Evolutionary conservation across 225 moss, liverwort and hornwort species (phyloP).

Genomic region (Bryum argenteum): DNA sequence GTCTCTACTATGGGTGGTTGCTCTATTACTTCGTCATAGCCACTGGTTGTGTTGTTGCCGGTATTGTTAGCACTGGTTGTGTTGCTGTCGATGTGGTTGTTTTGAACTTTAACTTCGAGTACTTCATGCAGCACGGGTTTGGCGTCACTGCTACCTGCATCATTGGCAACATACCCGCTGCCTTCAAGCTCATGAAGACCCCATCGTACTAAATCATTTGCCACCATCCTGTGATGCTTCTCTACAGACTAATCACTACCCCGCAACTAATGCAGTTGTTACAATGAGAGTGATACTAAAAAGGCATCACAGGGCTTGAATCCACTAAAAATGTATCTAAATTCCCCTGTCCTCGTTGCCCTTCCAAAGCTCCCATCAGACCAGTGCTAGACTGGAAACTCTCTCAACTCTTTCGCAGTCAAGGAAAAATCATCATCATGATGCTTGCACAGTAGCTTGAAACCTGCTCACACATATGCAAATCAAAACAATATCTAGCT

Average conservation of each 20-base stretch:
- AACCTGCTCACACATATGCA: conserved; percentile 47
- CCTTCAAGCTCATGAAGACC: conserved; percentile 67
- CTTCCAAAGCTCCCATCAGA: conserved; percentile 27
- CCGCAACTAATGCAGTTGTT: conserved; percentile 17
- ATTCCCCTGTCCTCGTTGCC: conserved; percentile 19
- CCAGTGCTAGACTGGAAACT: conserved; percentile 21
- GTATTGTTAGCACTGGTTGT: conserved; percentile 16
- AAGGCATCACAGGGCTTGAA: conserved; percentile 25
- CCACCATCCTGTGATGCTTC: conserved; percentile 37
- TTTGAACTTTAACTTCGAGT: conserved; percentile 8
- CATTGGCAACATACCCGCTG: conserved; percentile 46
- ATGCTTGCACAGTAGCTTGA: conserved; percentile 37
- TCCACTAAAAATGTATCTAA: conserved; percentile 4
- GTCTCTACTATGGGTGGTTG: conserved; percentile 34
- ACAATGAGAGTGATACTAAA: conserved; percentile 9
- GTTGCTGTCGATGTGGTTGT: background rate
- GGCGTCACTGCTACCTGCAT: conserved; percentile 42
- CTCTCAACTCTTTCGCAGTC: conserved; percentile 33
- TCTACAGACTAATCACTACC: background rate
- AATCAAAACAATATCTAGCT: conserved; percentile 13
- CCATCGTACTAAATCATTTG: conserved; percentile 48
- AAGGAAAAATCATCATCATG: conserved; percentile 32
- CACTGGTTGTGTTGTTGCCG: conserved; percentile 17
- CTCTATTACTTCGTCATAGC: conserved; percentile 19
- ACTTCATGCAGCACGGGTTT: conserved; percentile 26